These are phyloP conservation scores for Ephemerocybe angulata DNA, from an alignment of 768 basidiomycete species.

Conservation along the genomic window DNA sequence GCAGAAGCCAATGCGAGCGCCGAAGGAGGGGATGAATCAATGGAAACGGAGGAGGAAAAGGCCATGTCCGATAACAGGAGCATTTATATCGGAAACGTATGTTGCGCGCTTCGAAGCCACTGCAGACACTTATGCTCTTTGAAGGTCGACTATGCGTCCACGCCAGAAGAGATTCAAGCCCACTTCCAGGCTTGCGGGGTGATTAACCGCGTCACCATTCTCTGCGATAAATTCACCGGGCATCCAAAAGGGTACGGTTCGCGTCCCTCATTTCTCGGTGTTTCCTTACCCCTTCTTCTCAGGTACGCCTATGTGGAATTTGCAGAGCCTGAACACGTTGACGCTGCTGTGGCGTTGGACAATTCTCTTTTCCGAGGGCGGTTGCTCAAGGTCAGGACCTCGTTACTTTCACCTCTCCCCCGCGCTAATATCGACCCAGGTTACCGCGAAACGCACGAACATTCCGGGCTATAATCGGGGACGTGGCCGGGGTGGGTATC, in stretches of 20 bases:
- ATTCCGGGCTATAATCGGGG: slow-evolving; percentile 88
- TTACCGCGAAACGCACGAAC: slow-evolving; percentile 94
- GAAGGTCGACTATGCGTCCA: slow-evolving; percentile 95
- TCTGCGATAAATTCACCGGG: slow-evolving; percentile 99
- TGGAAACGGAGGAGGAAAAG: slow-evolving; percentile 85
- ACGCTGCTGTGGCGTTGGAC: slow-evolving; percentile 88
- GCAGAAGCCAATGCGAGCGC: slow-evolving; percentile 54
- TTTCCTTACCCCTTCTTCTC: slow-evolving; percentile 7
- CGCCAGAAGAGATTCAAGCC: slow-evolving; percentile 95
- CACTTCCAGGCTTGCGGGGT: slow-evolving; percentile 98
- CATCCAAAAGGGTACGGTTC: slow-evolving; percentile 88
- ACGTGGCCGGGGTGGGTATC: slow-evolving; percentile 54
- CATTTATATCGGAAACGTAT: slow-evolving; percentile 93
- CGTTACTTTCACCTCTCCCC: slow-evolving; percentile 1
- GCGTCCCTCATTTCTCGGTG: neutral
- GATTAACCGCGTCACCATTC: slow-evolving; percentile 97
- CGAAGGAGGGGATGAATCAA: slow-evolving; percentile 44
- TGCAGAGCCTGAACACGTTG: slow-evolving; percentile 86
- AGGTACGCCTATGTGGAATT: slow-evolving; percentile 99
- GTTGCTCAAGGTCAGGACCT: slow-evolving; percentile 69
- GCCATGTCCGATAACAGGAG: slow-evolving; percentile 78
- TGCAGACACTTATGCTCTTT: slow-evolving; percentile 7
- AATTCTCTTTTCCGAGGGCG: slow-evolving; percentile 95
- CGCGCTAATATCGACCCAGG: slow-evolving; percentile 42
- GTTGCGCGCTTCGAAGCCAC: slow-evolving; percentile 38